Evolutionary conservation across 2,329 filamentous ascomycete species (phyloP), one percentile per base, ranked within the genome.

Genomic region (Phaeosphaeriaceae sp.): DNA sequence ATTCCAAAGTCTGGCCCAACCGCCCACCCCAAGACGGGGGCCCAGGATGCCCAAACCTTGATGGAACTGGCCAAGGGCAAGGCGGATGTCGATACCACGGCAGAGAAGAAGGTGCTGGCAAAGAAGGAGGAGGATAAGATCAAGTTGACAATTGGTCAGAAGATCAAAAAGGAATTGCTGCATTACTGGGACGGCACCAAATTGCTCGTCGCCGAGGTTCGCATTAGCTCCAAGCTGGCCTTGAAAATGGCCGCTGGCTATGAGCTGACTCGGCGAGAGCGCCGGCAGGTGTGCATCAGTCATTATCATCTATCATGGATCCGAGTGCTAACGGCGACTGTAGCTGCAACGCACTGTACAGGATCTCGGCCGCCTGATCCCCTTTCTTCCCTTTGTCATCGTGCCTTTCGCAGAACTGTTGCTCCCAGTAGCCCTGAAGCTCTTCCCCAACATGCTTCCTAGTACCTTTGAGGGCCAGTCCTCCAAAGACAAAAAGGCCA

Each of bases 121-220:
- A 85, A 86, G 67, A 82, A 84, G 59, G 85, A 89, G 46, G 63
- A 63, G 30, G 87, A 89, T 48, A 83, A 87, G 63, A 91, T 92
- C 79, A 97, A 96, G 71, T 77, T 96, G 75, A 96, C 92, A 0
- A 41, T 97, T 1, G 88, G 86, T 75, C 90, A 97, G 73, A 96
- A 92, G 78, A 87, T 99, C 68, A 99, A 96, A 82, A 92, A 95
- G 74, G 94, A 99, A 76, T 82, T 81, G 12, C 85, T 87, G 54
- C 94, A 99, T 74, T 99, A 99, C 78, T 97, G 94, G 93, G 94
- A 99, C 76, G 94, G 94, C 52, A 97, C 92, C 21, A 99, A 99
- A 77, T 81, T 99, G 66, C 80, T 99, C 61, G 92, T 88, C 17
- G 89, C 91, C 1, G 94, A 99, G 77, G 87, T 97, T 70, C 90